Evolutionary conservation across 805 yeast genomes (phyloP).

Genomic region (Metschnikowia aberdeeniae): DNA sequence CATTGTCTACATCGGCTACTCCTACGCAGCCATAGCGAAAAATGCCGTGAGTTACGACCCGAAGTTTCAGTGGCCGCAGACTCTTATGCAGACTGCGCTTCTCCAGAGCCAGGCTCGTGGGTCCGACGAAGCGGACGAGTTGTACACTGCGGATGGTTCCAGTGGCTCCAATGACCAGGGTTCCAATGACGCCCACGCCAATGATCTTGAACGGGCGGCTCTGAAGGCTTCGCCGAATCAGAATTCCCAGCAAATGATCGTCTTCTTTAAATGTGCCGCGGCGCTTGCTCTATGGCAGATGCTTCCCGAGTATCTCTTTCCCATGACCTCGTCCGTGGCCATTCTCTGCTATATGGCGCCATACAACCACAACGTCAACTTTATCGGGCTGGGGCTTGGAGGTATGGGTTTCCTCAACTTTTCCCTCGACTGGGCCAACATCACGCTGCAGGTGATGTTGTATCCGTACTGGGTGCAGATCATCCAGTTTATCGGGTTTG

Average conservation of each 20-base stretch:
- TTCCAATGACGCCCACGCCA: too few relatives aligned
- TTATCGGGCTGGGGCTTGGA: conserved; percentile 50
- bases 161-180: too few relatives aligned
- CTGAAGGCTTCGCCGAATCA: not conserved
- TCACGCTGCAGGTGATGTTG: conserved; percentile 47
- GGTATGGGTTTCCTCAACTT: conserved; percentile 49
- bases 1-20: conserved; percentile 50
- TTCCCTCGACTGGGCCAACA: conserved; percentile 51
- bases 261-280: conserved; percentile 33
- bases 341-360: conserved; percentile 50
- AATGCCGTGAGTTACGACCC: conserved; percentile 45
- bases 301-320: conserved; percentile 46
- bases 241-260: conserved; percentile 25
- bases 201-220: not conserved
- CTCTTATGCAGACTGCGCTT: conserved; percentile 46
- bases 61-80: conserved; percentile 46
- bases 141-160: not conserved
- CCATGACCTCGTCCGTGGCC: conserved; percentile 47
- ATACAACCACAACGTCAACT: conserved; percentile 34
- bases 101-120: conserved; percentile 21
- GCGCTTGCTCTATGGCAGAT: conserved; percentile 39
- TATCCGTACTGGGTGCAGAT: conserved; percentile 52
- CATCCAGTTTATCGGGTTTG: conserved; percentile 46
- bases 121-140: not conserved
- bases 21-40: conserved; percentile 50